Percentiles rank a stretch among this genome's conserved stretches.
phyloP scores from a whole-genome alignment of 345 rosid genomes.

The Salix purpurea region DNA sequence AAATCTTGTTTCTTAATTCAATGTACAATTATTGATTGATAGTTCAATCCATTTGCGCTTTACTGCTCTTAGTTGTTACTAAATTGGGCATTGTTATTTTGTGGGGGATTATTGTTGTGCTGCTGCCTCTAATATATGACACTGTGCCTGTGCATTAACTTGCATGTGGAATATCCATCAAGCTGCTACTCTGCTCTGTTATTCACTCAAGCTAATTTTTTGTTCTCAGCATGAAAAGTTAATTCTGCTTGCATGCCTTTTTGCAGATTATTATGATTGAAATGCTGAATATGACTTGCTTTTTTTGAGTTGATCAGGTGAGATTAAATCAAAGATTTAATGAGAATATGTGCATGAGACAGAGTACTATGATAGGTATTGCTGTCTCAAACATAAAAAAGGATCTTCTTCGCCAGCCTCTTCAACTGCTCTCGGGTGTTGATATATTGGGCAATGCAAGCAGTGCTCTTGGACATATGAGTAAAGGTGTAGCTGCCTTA shows the following conservation, averaged over 20 bases:
- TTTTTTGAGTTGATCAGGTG: slow-evolving; percentile 49
- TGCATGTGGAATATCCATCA: background rate
- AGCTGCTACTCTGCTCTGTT: background rate
- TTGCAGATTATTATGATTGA: slow-evolving; percentile 8
- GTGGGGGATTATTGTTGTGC: background rate
- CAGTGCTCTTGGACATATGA: slow-evolving; percentile 99
- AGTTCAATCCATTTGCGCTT: background rate
- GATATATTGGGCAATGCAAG: slow-evolving; percentile 98
- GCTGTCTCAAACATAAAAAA: slow-evolving; percentile 75
- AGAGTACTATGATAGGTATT: slow-evolving; percentile 79
- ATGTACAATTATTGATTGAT: background rate
- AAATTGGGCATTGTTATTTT: background rate
- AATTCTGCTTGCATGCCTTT: background rate
- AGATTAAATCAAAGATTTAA: slow-evolving; percentile 72
- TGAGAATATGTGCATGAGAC: slow-evolving; percentile 89
- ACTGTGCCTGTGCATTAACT: background rate
- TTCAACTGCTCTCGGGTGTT: slow-evolving; percentile 90
- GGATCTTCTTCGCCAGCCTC: slow-evolving; percentile 96
- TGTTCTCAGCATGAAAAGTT: background rate
- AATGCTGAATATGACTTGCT: background rate
- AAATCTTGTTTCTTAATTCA: background rate
- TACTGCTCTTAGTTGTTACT: background rate
- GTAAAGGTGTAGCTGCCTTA: slow-evolving; percentile 96
- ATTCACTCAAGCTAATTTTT: background rate
- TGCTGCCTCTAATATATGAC: background rate